These are phyloP conservation scores for Rhizophagus prolifer DNA, from an alignment of 192 early-diverging fungal species.

Conservation along the genomic window DNA sequence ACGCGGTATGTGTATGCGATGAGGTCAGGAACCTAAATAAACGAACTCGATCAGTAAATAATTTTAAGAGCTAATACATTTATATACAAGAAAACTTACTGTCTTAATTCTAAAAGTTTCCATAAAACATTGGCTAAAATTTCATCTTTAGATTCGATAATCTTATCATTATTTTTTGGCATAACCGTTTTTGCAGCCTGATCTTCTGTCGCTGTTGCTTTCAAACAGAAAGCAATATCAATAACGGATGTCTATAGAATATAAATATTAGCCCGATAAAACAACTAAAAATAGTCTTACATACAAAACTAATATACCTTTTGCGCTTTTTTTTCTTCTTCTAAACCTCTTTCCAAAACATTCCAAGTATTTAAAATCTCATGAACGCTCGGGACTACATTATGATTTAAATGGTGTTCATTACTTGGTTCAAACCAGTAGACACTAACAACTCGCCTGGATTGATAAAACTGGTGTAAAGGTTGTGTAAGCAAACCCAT, in stretches of 20 bases:
- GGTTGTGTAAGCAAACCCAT: conserved; percentile 55
- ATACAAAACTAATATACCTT: background rate
- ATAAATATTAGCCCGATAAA: background rate
- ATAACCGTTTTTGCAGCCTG: conserved; percentile 38
- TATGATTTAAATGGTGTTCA: conserved; percentile 64
- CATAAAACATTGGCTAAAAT: conserved; percentile 43
- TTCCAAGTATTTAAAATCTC: conserved; percentile 44
- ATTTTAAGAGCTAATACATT: background rate
- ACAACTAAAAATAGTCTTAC: background rate
- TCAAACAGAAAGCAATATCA: conserved; percentile 44
- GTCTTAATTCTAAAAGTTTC: conserved; percentile 43
- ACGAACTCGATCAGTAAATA: conserved; percentile 29
- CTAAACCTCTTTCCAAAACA: conserved; percentile 43
- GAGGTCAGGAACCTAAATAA: conserved; percentile 41
- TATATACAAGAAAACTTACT: conserved; percentile 26
- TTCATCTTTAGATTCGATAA: conserved; percentile 40
- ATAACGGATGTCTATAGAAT: conserved; percentile 34
- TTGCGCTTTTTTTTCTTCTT: conserved; percentile 41
- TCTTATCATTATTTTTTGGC: conserved; percentile 32
- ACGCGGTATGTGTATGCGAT: conserved; percentile 37
- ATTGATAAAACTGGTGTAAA: conserved; percentile 63
- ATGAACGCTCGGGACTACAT: conserved; percentile 40
- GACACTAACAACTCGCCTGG: conserved; percentile 62
- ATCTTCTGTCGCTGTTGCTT: conserved; percentile 34
- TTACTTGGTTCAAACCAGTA: conserved; percentile 59